Evolutionary conservation across 106 monocot genomes (phyloP).

Genomic region (Posidonia australis): DNA sequence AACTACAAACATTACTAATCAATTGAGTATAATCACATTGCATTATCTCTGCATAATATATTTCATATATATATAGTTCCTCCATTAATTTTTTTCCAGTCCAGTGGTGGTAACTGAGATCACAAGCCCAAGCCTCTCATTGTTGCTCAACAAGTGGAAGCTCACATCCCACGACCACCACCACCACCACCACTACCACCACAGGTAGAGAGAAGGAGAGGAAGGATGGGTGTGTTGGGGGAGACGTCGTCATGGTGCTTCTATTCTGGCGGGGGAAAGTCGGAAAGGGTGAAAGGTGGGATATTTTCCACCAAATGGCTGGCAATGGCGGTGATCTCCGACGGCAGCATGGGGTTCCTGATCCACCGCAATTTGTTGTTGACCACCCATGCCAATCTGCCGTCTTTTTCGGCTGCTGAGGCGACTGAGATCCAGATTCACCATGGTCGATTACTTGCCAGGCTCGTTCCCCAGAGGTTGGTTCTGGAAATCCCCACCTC

Average conservation of each 20-base stretch:
- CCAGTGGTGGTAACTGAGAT: no score
- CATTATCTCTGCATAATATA: no score
- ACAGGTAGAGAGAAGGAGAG: background rate
- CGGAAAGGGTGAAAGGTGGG: constrained; percentile 64
- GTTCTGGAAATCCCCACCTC: background rate
- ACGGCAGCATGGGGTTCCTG: constrained; percentile 51
- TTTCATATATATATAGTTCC: no score
- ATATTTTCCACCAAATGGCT: constrained; percentile 53
- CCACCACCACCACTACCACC: no score
- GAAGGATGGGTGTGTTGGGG: constrained; percentile 73
- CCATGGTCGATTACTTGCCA: constrained; percentile 41
- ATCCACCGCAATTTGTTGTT: constrained; percentile 74
- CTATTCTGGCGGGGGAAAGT: constrained; percentile 54
- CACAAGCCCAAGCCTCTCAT: no score
- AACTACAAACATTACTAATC: no score
- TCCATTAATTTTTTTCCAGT: no score
- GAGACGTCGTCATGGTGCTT: constrained; percentile 73
- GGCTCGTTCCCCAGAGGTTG: constrained; percentile 88
- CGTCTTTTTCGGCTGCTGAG: constrained; percentile 58
- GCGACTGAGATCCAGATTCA: constrained; percentile 54
- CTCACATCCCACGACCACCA: no score
- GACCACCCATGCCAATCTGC: constrained; percentile 74
- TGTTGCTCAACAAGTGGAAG: no score
- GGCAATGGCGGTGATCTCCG: constrained; percentile 39
- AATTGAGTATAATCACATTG: no score